These are phyloP conservation scores for Ustilago lituana DNA, from an alignment of 1,284 basidiomycete genomes.

Conservation along the genomic window DNA sequence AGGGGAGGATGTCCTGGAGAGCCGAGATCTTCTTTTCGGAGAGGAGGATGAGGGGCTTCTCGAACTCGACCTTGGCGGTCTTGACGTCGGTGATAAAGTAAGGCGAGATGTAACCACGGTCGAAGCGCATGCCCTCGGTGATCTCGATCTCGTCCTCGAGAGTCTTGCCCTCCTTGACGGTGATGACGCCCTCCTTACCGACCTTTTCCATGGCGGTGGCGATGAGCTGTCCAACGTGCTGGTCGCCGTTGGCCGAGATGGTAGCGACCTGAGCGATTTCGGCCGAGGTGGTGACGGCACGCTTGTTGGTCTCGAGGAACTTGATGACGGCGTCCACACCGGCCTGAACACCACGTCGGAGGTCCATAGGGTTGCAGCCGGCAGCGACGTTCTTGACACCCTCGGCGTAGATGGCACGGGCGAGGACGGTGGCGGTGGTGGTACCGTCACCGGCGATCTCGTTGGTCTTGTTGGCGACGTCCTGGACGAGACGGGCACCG, in stretches of 20 bases:
- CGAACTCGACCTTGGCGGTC: slow-evolving; percentile 93
- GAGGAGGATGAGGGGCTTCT: slow-evolving; percentile 92
- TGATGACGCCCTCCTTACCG: slow-evolving; percentile 99
- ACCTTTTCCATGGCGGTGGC: slow-evolving; percentile 99
- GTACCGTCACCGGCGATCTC: slow-evolving; percentile 98
- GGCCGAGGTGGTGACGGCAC: slow-evolving; percentile 93
- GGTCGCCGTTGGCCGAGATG: slow-evolving; percentile 97
- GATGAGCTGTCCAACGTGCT: slow-evolving; percentile 91
- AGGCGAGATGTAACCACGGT: slow-evolving; percentile 97
- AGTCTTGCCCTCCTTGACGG: slow-evolving; percentile 96
- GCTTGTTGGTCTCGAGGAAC: slow-evolving; percentile 87
- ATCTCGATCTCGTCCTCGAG: slow-evolving; percentile 98
- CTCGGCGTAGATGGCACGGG: slow-evolving; percentile 95
- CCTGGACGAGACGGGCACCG: slow-evolving; percentile 94
- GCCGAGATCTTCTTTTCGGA: slow-evolving; percentile 98
- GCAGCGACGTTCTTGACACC: slow-evolving; percentile 99
- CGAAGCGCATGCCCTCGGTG: slow-evolving; percentile 99
- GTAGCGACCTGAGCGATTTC: slow-evolving; percentile 99
- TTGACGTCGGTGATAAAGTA: slow-evolving; percentile 99
- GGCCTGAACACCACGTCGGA: slow-evolving; percentile 92
- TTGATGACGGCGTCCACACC: slow-evolving; percentile 95
- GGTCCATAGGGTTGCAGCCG: slow-evolving; percentile 99
- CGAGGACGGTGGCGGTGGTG: slow-evolving; percentile 95
- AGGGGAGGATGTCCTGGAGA: slow-evolving; percentile 93
- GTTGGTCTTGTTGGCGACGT: slow-evolving; percentile 95